Evolutionary conservation across 345 rosid genomes (phyloP), one percentile per base, ranked within the genome.

Genomic region (Eucalyptus globulus): DNA sequence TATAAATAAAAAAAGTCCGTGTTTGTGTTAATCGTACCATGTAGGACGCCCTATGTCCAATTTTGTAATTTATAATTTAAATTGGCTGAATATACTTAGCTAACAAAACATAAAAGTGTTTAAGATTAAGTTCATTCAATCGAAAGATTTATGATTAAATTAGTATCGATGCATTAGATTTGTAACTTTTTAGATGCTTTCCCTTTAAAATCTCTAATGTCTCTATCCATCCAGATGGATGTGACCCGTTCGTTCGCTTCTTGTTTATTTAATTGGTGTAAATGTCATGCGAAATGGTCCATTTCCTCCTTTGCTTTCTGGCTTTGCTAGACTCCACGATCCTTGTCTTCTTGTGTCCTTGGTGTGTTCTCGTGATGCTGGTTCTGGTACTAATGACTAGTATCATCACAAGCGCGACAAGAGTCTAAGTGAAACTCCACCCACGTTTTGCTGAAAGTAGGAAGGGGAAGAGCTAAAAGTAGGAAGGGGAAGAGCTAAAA

Each of bases 1-100:
- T 53, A 19, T 53, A 17, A 7, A 53, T 7, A 53, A 3, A 51
- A 19, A 17, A 8, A 19, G 0, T 53, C 1, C 0, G 0, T 4
- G 2, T 53, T 53, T 19, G 24, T 53, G 10, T 53, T 21, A 19
- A 53, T 53, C 0, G 0, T 53, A 3, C 1, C 58, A 53, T 19
- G 58, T 19, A 19, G 1, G 58, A 53, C 1, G 5, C 24, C 0
- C 11, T 53, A 19, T 53, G 26, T 19, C 26, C 5, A 53, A 11
- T 53, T 53, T 1, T 3, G 11, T 3, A 21, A 21, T 53, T 21
- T 53, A 53, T 0, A 8, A 53, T 53, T 53, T 53, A 21, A 21
- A 53, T 53, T 53, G 26, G 26, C 1, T 0, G 2, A 0, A 56
- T 24, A 24, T 6, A 56, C 27, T 56, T 56, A 56, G 6, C 10